Conservation (phyloP, 495 filamentous ascomycete genomes). For the Hypoxylon lenormandii region DNA sequence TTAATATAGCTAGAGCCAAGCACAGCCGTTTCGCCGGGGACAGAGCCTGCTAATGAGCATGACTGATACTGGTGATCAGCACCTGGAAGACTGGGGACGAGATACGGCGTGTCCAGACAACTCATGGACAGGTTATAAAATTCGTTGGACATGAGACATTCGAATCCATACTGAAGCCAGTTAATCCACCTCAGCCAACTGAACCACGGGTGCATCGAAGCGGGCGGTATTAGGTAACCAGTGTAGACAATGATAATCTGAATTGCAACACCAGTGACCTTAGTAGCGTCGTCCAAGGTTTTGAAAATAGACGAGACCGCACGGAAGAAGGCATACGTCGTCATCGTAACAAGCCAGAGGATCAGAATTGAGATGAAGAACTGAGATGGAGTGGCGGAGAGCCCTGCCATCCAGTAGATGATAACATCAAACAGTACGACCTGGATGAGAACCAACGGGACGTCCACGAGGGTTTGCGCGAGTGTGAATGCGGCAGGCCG, state of each 20-base stretch:
- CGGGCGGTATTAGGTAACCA: constrained; percentile 77
- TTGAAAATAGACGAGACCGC: constrained; percentile 65
- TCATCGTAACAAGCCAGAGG: constrained; percentile 73
- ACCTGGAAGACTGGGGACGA: constrained; percentile 59
- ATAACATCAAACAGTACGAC: constrained; percentile 78
- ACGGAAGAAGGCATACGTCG: constrained; percentile 83
- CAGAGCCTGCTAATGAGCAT: constrained; percentile 68
- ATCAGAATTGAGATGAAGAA: constrained; percentile 83
- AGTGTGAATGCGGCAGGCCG: constrained; percentile 82
- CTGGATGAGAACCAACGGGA: constrained; percentile 77
- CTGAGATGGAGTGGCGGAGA: constrained; percentile 76
- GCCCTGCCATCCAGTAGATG: constrained; percentile 80
- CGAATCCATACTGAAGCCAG: constrained; percentile 62
- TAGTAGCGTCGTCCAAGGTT: constrained; percentile 75
- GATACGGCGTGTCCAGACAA: constrained; percentile 46
- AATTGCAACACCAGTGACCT: constrained; percentile 75
- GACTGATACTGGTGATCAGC: constrained; percentile 60
- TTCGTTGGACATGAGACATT: constrained; percentile 80
- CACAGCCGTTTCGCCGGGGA: constrained; percentile 60
- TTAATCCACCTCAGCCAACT: constrained; percentile 46
- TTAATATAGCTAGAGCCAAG: constrained; percentile 65
- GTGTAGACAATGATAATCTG: constrained; percentile 78
- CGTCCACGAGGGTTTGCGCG: constrained; percentile 79
- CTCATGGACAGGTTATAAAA: constrained; percentile 70
- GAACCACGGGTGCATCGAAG: constrained; percentile 76